A percentile compares a stretch with the other conserved stretches of the same genome.
Conservation (phyloP, 306 rosid species). For the Dryas alaskensis region DNA sequence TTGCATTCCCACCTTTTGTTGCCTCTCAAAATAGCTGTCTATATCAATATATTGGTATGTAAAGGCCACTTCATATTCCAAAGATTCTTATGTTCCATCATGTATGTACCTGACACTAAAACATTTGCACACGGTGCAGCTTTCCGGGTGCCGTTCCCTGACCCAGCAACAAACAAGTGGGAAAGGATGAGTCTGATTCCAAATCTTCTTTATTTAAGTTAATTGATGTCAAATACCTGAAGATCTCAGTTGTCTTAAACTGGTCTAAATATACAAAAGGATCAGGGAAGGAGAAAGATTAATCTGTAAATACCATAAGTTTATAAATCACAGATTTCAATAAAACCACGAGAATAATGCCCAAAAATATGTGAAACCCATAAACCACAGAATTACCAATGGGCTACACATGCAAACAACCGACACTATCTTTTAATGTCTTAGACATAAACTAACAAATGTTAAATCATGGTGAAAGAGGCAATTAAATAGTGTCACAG, state of each 20-base stretch:
- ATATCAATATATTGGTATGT: too few relatives aligned
- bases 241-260: neutral
- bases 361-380: neutral
- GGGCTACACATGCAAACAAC: neutral
- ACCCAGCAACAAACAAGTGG: neutral
- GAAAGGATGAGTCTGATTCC: neutral
- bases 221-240: neutral
- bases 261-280: neutral
- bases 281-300: neutral
- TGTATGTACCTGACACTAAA: neutral
- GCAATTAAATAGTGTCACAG: neutral
- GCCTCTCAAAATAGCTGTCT: too few relatives aligned
- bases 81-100: too few relatives aligned
- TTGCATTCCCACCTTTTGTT: too few relatives aligned
- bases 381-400: conserved; percentile 1
- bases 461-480: neutral
- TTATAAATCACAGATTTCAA: neutral
- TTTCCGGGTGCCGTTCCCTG: neutral
- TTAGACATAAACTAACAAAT: neutral
- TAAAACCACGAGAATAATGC: neutral
- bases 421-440: neutral
- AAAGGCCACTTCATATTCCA: too few relatives aligned
- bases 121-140: neutral
- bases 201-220: neutral
- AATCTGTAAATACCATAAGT: neutral